phyloP scores from a whole-genome alignment of 2,329 filamentous ascomycete species.

The Calonectria montana region DNA sequence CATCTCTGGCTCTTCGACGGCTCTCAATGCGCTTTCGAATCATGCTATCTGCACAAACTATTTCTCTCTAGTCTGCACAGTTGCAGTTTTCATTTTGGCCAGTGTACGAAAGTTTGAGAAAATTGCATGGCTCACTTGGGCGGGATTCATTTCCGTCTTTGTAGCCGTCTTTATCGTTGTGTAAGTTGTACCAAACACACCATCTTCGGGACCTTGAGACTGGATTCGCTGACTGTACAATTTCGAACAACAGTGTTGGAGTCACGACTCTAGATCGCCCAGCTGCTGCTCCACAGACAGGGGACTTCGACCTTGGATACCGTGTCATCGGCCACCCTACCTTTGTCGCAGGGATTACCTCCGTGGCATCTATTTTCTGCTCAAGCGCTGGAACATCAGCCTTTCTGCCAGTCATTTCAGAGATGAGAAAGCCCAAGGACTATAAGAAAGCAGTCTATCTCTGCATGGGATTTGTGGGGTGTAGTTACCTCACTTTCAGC shows the following conservation, averaged over 20 bases:
- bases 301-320: constrained; percentile 70
- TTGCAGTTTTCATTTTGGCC: constrained; percentile 60
- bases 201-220: background rate
- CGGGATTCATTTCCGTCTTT: constrained; percentile 69
- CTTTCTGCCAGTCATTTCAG: constrained; percentile 73
- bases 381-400: constrained; percentile 69
- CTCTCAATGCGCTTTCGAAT: constrained; percentile 68
- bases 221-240: background rate
- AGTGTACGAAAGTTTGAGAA: constrained; percentile 69
- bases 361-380: constrained; percentile 69
- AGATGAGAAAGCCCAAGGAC: constrained; percentile 63
- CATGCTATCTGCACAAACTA: constrained; percentile 70
- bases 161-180: constrained; percentile 68
- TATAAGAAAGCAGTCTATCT: constrained; percentile 60
- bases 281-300: constrained; percentile 69
- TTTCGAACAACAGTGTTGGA: constrained; percentile 53
- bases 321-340: constrained; percentile 65
- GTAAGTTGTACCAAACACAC: constrained; percentile 35
- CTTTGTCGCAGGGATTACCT: constrained; percentile 69
- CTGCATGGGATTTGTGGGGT: constrained; percentile 68
- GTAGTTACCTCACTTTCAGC: constrained; percentile 68
- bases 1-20: constrained; percentile 69
- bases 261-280: constrained; percentile 68
- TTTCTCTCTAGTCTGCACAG: constrained; percentile 65
- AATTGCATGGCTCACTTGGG: constrained; percentile 72